Evolutionary conservation across 2,329 filamentous ascomycete genomes (phyloP), one percentile per base, ranked within the genome.

Genomic region (Penicillium crustosum): DNA sequence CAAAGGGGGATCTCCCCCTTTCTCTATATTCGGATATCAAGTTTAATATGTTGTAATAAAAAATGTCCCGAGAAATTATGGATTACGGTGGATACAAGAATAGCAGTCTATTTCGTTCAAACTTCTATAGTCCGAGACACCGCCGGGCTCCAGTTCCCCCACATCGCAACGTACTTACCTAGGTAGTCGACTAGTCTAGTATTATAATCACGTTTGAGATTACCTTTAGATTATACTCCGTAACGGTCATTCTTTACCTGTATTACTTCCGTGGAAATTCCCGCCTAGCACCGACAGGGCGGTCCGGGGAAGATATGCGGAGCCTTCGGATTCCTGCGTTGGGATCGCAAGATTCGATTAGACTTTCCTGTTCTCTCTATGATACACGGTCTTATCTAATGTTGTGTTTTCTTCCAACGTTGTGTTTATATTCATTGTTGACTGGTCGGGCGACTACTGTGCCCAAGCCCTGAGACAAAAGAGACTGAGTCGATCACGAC

Each of bases 301-400:
- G 69, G 68, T 66, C 64, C 54, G 63, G 68, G 67, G 63, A 60
- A 62, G 55, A 58, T 62, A 63, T 67, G 67, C 68, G 67, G 67
- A 69, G 62, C 62, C 55, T 53, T 60, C 61, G 55, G 58, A 64
- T 62, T 66, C 58, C 55, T 61, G 60, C 53, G 56, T 63, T 68
- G 64, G 56, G 63, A 63, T 62, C 63, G 60, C 59, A 53, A 48
- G 23, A 38, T 47, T 59, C 38, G 45, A 60, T 58, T 58, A 56
- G 55, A 60, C 44, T 60, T 59, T n/a, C 29, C 31, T 43, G 31
- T 45, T 58, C 62, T 65, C 56, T 56, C 54, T 68, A 59, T 61
- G 53, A 48, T 52, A 43, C n/a, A 58, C 39, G 31, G 53, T 38
- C 51, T 53, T 44, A 55, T 56, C 47, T 23, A 41, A 6, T 35